A percentile compares a stretch with the other conserved stretches of the same genome.
phyloP scores from a whole-genome alignment of 805 yeast genomes.

The Barnettozyma populi region DNA sequence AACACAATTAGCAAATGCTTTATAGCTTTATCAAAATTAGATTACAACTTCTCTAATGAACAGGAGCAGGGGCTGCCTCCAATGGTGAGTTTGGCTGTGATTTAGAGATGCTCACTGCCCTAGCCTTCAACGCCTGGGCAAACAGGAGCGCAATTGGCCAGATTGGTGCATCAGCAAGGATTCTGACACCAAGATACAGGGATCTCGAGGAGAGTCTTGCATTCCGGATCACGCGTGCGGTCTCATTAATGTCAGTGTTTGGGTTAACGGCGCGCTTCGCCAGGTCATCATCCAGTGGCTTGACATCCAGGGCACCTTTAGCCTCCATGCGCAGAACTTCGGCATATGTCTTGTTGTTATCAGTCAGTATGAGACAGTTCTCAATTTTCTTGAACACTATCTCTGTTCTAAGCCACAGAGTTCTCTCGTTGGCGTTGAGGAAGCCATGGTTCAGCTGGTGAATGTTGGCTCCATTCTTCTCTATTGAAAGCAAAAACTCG shows the following conservation, averaged over 20 bases:
- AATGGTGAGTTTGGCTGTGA: conserved; percentile 19
- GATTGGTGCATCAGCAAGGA: conserved; percentile 78
- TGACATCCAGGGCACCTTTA: conserved; percentile 53
- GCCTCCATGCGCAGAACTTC: conserved; percentile 56
- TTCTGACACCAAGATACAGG: conserved; percentile 65
- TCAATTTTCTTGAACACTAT: conserved; percentile 56
- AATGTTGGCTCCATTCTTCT: conserved; percentile 39
- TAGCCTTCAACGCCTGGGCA: conserved; percentile 71
- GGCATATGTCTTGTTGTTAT: conserved; percentile 48
- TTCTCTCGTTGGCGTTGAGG: conserved; percentile 47
- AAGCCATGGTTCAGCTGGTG: conserved; percentile 9
- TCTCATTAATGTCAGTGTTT: conserved; percentile 36
- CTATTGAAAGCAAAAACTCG: conserved; percentile 54
- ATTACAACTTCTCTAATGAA: neutral
- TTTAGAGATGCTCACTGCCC: conserved; percentile 41
- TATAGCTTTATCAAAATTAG: conserved; percentile 2
- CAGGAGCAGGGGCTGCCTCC: neutral
- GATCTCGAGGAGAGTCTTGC: conserved; percentile 52
- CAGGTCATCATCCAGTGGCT: conserved; percentile 42
- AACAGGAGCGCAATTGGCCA: conserved; percentile 80
- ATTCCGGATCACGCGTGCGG: conserved; percentile 40
- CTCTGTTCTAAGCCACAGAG: conserved; percentile 62
- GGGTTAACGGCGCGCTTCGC: conserved; percentile 44
- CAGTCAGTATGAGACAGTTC: conserved; percentile 46
- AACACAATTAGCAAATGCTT: neutral